Evolutionary conservation across 2,329 filamentous ascomycete genomes (phyloP).

Genomic region (Verruconis gallopava): DNA sequence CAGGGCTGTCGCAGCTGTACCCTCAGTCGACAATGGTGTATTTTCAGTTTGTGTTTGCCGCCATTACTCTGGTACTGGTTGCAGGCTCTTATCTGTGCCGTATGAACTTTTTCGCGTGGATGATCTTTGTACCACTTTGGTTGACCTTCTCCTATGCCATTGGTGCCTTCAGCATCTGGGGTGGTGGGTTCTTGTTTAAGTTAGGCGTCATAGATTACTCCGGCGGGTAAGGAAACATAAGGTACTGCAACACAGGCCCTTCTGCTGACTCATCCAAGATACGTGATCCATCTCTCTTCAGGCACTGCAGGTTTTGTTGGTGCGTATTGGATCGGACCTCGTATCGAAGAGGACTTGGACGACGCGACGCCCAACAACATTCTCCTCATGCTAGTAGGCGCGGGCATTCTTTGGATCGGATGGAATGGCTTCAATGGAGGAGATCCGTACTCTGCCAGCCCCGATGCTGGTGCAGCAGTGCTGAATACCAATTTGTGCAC

Average conservation of each 20-base stretch:
- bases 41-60: constrained; percentile 42
- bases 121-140: constrained; percentile 41
- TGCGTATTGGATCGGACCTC: constrained; percentile 35
- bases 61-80: constrained; percentile 36
- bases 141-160: constrained; percentile 32
- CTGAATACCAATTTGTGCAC: constrained; percentile 40
- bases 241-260: neutral
- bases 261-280: constrained; percentile 11
- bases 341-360: constrained; percentile 31
- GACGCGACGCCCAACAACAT: constrained; percentile 37
- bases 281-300: constrained; percentile 39
- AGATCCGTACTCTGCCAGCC: constrained; percentile 37
- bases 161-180: constrained; percentile 32
- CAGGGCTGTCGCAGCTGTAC: constrained; percentile 28
- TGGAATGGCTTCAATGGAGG: constrained; percentile 43
- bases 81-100: constrained; percentile 35
- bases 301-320: constrained; percentile 38
- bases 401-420: constrained; percentile 39
- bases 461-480: constrained; percentile 38
- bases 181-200: constrained; percentile 33
- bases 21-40: constrained; percentile 38
- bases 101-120: constrained; percentile 40
- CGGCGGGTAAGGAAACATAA: constrained; percentile 15
- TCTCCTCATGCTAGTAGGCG: constrained; percentile 32
- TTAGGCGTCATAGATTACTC: constrained; percentile 36